phyloP scores from a whole-genome alignment of 805 yeast genomes.

The Nakazawaea holstii region DNA sequence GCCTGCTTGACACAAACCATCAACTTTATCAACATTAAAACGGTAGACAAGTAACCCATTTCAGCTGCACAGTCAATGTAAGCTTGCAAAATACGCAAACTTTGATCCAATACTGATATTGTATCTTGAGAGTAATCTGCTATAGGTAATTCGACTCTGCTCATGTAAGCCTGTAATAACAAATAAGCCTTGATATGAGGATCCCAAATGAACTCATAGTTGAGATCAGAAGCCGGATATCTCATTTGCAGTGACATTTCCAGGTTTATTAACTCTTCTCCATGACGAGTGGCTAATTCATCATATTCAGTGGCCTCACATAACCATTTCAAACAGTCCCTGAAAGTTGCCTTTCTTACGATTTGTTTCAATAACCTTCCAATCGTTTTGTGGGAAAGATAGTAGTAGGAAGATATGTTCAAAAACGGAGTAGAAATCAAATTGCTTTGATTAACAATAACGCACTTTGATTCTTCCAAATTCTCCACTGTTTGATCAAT shows the following conservation, averaged over 20 bases:
- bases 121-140: conserved; percentile 96
- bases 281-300: conserved; percentile 86
- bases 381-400: conserved; percentile 85
- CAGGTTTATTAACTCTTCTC: conserved; percentile 81
- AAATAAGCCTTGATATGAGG: conserved; percentile 79
- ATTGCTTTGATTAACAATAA: conserved; percentile 43
- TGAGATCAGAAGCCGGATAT: conserved; percentile 52
- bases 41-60: conserved; percentile 62
- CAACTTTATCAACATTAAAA: conserved; percentile 53
- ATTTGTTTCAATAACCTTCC: conserved; percentile 59
- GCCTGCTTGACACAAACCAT: conserved; percentile 91
- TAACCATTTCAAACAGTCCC: conserved; percentile 58
- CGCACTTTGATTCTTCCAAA: conserved; percentile 69
- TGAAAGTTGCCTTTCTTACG: conserved; percentile 36
- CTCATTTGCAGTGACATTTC: conserved; percentile 76
- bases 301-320: conserved; percentile 72
- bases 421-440: conserved; percentile 72
- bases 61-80: conserved; percentile 87
- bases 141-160: conserved; percentile 75
- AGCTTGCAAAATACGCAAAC: conserved; percentile 90
- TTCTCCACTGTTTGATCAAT: conserved; percentile 66
- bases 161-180: conserved; percentile 67
- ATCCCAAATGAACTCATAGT: conserved; percentile 71
- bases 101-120: conserved; percentile 87
- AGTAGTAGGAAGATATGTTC: conserved; percentile 84